Evolutionary conservation across 2,329 filamentous ascomycete species (phyloP).

Genomic region (Cucurbitaria berberidis): DNA sequence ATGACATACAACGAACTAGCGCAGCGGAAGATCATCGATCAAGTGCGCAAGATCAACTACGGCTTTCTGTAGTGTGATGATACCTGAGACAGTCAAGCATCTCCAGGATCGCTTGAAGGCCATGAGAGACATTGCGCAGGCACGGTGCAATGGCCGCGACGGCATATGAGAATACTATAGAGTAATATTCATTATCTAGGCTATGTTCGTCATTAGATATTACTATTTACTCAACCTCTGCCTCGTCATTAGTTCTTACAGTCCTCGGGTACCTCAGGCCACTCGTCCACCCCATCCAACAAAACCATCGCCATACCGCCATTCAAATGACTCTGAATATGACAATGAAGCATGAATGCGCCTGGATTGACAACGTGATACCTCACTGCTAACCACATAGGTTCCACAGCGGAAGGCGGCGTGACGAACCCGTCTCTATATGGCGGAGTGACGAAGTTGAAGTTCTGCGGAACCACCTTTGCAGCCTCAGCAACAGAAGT

Average conservation of each 20-base stretch:
- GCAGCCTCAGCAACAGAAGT: conserved; percentile 60
- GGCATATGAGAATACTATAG: neutral
- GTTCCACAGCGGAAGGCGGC: conserved; percentile 20
- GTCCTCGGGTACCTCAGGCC: conserved; percentile 45
- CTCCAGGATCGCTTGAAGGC: neutral
- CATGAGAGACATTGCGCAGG: neutral
- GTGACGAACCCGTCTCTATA: conserved; percentile 59
- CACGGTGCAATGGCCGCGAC: neutral
- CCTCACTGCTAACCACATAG: conserved; percentile 52
- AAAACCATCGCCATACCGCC: conserved; percentile 58
- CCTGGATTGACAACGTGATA: conserved; percentile 57
- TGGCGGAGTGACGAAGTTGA: conserved; percentile 65
- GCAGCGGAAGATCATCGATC: neutral
- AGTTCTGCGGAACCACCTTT: conserved; percentile 52
- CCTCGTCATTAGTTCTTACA: conserved; percentile 15
- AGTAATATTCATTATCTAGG: neutral
- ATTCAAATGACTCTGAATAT: conserved; percentile 56
- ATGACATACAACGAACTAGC: too few species aligned
- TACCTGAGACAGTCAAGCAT: neutral
- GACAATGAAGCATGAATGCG: conserved; percentile 58
- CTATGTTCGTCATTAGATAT: conserved; percentile 6
- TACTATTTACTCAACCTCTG: neutral
- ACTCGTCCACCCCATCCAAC: conserved; percentile 57
- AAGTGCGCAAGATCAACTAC: neutral
- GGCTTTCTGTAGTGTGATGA: neutral